phyloP scores from a whole-genome alignment of 2,329 filamentous ascomycete genomes.

The Beauveria varroae region DNA sequence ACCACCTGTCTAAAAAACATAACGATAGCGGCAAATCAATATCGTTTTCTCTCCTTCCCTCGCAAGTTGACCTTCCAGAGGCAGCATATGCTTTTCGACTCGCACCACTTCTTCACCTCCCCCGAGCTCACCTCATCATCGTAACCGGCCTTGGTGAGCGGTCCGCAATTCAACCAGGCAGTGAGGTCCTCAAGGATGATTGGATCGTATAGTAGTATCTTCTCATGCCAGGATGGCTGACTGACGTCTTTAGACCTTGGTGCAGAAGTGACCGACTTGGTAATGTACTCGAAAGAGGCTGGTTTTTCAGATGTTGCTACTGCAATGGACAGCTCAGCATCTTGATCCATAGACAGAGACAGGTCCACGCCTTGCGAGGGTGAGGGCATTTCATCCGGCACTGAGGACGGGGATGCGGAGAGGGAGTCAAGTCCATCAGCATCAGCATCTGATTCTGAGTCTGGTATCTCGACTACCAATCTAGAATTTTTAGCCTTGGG shows the following conservation, averaged over 20 bases:
- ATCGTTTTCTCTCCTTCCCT: constrained; percentile 47
- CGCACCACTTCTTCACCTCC: constrained; percentile 84
- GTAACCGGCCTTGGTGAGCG: constrained; percentile 53
- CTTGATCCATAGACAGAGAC: constrained; percentile 36
- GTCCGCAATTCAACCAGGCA: constrained; percentile 70
- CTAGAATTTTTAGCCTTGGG: constrained; percentile 13
- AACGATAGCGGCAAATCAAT: constrained; percentile 16
- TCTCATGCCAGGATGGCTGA: constrained; percentile 74
- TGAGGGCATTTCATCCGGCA: constrained; percentile 34
- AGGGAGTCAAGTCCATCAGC: constrained; percentile 15
- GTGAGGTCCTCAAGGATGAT: constrained; percentile 82
- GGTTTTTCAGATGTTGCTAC: constrained; percentile 33
- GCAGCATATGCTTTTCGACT: constrained; percentile 79
- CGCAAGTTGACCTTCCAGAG: constrained; percentile 55
- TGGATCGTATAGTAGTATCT: constrained; percentile 89
- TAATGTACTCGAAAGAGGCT: constrained; percentile 44
- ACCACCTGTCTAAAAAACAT: neutral
- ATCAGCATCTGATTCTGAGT: constrained; percentile 38
- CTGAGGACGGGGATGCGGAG: constrained; percentile 26
- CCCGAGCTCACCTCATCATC: constrained; percentile 55
- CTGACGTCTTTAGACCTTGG: constrained; percentile 41
- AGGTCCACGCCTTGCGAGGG: constrained; percentile 36
- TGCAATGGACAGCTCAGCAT: constrained; percentile 35
- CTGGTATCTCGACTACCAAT: constrained; percentile 40
- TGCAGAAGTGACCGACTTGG: constrained; percentile 43